A percentile compares a stretch with the other conserved stretches of the same genome.
Evolutionary conservation across 352 stramenopile species (phyloP).

Genomic region (Thalassiosira hispida): DNA sequence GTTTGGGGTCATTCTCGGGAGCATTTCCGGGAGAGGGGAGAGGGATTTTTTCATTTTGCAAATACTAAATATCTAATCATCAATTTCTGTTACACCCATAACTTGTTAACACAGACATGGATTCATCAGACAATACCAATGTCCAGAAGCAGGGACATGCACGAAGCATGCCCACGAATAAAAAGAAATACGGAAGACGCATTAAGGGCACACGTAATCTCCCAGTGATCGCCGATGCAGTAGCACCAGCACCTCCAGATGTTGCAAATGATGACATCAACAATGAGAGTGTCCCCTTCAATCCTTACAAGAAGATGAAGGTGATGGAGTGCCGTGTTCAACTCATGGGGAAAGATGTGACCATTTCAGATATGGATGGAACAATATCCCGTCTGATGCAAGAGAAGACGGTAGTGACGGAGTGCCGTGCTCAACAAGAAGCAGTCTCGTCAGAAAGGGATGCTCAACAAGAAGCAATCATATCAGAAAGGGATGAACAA

Average conservation of each 20-base stretch:
- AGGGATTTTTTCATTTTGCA: too few relatives aligned
- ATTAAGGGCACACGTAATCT: neutral
- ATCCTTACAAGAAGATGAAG: slow-evolving; percentile 1
- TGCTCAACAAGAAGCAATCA: neutral
- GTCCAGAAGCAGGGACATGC: neutral
- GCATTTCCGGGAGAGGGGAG: too few relatives aligned
- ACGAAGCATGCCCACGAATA: neutral
- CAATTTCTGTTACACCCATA: too few relatives aligned
- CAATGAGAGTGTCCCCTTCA: neutral
- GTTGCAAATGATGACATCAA: neutral
- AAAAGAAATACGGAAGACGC: neutral
- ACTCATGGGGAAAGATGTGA: too few relatives aligned
- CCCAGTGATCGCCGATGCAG: neutral
- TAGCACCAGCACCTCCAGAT: neutral
- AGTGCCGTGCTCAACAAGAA: neutral
- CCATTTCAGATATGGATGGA: too few relatives aligned
- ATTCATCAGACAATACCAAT: neutral
- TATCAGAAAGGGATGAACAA: neutral
- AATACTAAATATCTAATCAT: too few relatives aligned
- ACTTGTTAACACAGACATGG: neutral
- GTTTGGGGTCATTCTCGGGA: too few relatives aligned
- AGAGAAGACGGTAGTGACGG: too few relatives aligned
- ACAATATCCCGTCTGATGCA: too few relatives aligned
- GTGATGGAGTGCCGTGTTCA: neutral
- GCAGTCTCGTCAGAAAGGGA: too few relatives aligned